Evolutionary conservation across 208 protist species (phyloP), one percentile per base, ranked within the genome.

Genomic region (Leishmania amazonensis): DNA sequence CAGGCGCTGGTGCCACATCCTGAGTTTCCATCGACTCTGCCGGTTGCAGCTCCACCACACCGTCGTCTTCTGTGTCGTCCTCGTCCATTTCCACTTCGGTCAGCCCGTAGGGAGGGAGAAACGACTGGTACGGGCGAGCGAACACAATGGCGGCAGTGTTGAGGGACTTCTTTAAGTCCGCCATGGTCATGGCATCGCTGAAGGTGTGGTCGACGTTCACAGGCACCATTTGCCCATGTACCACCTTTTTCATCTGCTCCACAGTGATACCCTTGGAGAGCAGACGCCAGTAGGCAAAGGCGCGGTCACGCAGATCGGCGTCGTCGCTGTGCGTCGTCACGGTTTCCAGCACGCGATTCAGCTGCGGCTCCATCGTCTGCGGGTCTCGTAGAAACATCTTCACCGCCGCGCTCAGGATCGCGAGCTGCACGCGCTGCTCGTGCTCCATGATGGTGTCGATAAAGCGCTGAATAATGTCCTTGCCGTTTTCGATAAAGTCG

Each of bases 231-330:
- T 88, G 76, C 19, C 93, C 91, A 75, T 99, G 89, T 3, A 99
- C 96, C 73, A 99, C 94, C 76, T 84, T 81, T 74, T 91, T 94
- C 90, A 96, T 94, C 89, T 99, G 99, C 24, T 99, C 98, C 15
- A 98, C 98, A 64, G 98, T 96, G 8, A 98, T 94, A 86, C 99
- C 98, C 53, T 97, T 99, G 1, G 98, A 99, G 7, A 99, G 94
- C 42, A 99, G 92, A 40, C 99, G 94, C 99, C 99, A 99, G 89
- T 99, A 99, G 24, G 99, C 96, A 85, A 99, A 99, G 70, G 98
- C 99, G 75, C 99, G 97, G 84, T 99, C 99, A 47, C 99, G 92
- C 5, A 99, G 85, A 89, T 99, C 99, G 42, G 99, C 99, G 86
- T 99, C 99, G 77, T 98, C 95, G 78, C 91, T 96, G 70, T 98